Evolutionary conservation across 345 rosid genomes (phyloP).

Genomic region (Brassica carinata): DNA sequence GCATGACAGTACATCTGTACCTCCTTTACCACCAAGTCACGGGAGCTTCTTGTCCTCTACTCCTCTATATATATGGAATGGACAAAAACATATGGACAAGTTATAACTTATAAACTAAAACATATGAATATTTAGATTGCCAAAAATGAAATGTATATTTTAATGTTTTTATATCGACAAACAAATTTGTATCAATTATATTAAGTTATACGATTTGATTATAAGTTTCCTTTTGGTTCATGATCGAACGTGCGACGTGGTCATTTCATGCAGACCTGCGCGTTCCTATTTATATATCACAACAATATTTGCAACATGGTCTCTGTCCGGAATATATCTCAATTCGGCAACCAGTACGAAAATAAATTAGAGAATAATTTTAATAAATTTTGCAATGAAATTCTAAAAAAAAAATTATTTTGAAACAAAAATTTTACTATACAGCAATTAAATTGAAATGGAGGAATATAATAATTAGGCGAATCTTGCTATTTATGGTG

Average conservation of each 20-base stretch:
- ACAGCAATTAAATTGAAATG: too few relatives aligned
- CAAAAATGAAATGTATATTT: neutral
- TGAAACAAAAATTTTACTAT: too few relatives aligned
- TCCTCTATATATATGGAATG: neutral
- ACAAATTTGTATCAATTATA: neutral
- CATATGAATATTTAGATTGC: neutral
- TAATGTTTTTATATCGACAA: neutral
- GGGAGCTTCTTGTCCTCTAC: neutral
- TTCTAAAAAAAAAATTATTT: too few relatives aligned
- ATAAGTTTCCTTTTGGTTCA: slow-evolving; percentile 6
- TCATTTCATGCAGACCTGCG: slow-evolving; percentile 9
- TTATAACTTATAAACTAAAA: neutral
- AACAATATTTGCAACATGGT: neutral
- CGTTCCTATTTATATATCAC: neutral
- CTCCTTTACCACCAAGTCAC: too few relatives aligned
- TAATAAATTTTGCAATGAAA: too few relatives aligned
- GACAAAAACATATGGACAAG: neutral
- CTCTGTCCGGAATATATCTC: neutral
- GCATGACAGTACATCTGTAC: too few relatives aligned
- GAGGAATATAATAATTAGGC: too few relatives aligned
- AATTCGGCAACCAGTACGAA: too few relatives aligned
- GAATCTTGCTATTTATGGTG: too few relatives aligned
- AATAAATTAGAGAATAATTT: too few relatives aligned
- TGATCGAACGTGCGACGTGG: slow-evolving; percentile 18
- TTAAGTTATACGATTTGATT: neutral